Percentiles rank a stretch among this genome's conserved stretches.
Evolutionary conservation across 176 grass and related monocot species (phyloP).

Genomic region (Chrysopogon serrulatus): DNA sequence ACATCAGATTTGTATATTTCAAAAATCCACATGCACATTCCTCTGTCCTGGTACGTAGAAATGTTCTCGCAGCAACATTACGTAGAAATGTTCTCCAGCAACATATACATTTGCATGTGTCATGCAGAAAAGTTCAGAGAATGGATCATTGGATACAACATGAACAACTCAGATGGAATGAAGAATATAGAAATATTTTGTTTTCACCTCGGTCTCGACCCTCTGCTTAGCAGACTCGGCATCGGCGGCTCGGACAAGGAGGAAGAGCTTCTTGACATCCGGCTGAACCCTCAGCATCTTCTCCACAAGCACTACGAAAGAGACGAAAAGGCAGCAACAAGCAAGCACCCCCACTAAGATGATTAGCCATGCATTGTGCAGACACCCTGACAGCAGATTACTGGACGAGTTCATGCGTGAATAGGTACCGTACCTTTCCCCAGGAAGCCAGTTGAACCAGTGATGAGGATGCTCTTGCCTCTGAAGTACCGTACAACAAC

Average conservation of each 20-base stretch:
- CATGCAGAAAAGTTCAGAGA: background rate
- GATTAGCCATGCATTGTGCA: background rate
- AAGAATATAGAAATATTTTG: background rate
- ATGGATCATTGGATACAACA: background rate
- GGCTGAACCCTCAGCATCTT: conserved; percentile 32
- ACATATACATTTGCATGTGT: background rate
- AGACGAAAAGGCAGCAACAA: background rate
- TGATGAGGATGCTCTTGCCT: conserved; percentile 32
- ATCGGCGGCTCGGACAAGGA: conserved; percentile 4
- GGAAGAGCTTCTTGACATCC: conserved; percentile 21
- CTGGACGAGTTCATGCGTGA: background rate
- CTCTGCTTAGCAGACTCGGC: background rate
- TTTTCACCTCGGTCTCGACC: conserved; percentile 15
- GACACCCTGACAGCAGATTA: background rate
- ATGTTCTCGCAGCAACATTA: too few species aligned
- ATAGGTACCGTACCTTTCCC: conserved; percentile 29
- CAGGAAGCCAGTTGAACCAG: conserved; percentile 31
- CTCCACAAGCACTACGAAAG: conserved; percentile 19
- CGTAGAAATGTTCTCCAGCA: too few species aligned
- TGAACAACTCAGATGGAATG: background rate
- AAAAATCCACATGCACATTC: background rate
- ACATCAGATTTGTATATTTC: background rate
- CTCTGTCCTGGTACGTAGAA: background rate
- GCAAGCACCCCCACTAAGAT: background rate
- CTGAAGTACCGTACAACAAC: background rate